phyloP scores from a whole-genome alignment of 2,329 filamentous ascomycete species.

The Talaromyces verruculosus region DNA sequence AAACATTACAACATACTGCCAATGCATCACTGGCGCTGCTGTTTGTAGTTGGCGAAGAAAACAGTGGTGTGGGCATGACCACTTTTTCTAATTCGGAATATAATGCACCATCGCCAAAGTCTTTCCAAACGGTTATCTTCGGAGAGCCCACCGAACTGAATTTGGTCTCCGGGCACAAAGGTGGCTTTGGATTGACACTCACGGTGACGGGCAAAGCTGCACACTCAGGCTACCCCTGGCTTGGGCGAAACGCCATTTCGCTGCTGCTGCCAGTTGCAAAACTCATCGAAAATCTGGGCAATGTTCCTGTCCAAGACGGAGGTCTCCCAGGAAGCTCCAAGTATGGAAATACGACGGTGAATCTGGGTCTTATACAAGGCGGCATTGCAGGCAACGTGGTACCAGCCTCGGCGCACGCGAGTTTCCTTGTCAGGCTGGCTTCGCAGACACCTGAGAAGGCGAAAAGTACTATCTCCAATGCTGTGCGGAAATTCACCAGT shows the following conservation, averaged over 20 bases:
- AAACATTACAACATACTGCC: not conserved
- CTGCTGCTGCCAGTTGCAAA: not conserved
- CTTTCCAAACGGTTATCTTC: not conserved
- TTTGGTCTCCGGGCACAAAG: not conserved
- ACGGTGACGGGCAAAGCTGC: not conserved
- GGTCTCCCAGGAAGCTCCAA: not conserved
- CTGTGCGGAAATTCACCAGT: not conserved
- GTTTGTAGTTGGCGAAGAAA: not conserved
- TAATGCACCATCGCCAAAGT: not conserved
- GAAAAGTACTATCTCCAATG: not conserved
- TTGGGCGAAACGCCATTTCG: not conserved
- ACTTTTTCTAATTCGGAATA: not conserved
- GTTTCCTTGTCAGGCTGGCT: not conserved
- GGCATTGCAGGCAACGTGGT: not conserved
- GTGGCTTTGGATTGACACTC: not conserved
- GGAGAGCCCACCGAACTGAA: not conserved
- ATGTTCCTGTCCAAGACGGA: not conserved
- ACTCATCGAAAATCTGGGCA: not conserved
- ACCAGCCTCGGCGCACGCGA: not conserved
- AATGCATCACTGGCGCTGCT: not conserved
- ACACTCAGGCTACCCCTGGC: not conserved
- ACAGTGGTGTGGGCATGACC: not conserved
- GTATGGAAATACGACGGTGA: not conserved
- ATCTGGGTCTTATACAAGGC: not conserved
- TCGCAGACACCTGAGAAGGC: not conserved